Conservation (phyloP, 2,329 filamentous ascomycete genomes). For the Monascus ruber region DNA sequence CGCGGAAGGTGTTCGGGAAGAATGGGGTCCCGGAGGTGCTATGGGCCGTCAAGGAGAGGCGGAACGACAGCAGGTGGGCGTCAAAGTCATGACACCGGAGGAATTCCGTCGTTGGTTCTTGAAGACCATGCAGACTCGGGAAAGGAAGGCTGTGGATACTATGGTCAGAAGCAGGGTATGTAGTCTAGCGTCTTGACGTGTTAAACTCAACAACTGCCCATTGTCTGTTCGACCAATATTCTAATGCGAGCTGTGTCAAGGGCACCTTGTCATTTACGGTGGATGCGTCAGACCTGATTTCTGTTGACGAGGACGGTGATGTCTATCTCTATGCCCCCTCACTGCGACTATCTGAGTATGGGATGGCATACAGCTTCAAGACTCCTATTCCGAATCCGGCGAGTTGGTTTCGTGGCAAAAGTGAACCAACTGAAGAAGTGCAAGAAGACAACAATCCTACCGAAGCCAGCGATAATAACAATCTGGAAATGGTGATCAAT, state of each 20-base stretch:
- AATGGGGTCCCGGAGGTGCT: constrained; percentile 24
- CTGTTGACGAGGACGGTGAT: constrained; percentile 17
- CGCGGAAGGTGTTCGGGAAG: constrained; percentile 26
- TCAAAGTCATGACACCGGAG: constrained; percentile 25
- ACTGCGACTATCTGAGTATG: constrained; percentile 14
- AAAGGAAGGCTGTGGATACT: constrained; percentile 24
- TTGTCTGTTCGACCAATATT: neutral
- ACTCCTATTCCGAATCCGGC: constrained; percentile 20
- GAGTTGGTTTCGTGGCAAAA: constrained; percentile 7
- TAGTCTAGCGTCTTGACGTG: neutral
- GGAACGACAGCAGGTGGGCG: constrained; percentile 21
- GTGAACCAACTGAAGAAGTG: constrained; percentile 6
- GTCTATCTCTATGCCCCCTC: constrained; percentile 18
- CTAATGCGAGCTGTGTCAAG: constrained; percentile 4
- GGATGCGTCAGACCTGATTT: constrained; percentile 24
- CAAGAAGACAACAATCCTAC: constrained; percentile 2
- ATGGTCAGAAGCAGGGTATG: constrained; percentile 28
- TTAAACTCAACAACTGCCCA: neutral
- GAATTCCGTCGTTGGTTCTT: constrained; percentile 33
- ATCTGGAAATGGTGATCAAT: constrained; percentile 18
- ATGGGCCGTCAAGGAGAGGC: constrained; percentile 22
- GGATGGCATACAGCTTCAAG: constrained; percentile 24
- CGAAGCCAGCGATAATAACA: constrained; percentile 5
- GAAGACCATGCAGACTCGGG: constrained; percentile 28
- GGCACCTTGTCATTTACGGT: constrained; percentile 22